Conservation (phyloP, 495 filamentous ascomycete genomes). For the Podospora pseudocomata region DNA sequence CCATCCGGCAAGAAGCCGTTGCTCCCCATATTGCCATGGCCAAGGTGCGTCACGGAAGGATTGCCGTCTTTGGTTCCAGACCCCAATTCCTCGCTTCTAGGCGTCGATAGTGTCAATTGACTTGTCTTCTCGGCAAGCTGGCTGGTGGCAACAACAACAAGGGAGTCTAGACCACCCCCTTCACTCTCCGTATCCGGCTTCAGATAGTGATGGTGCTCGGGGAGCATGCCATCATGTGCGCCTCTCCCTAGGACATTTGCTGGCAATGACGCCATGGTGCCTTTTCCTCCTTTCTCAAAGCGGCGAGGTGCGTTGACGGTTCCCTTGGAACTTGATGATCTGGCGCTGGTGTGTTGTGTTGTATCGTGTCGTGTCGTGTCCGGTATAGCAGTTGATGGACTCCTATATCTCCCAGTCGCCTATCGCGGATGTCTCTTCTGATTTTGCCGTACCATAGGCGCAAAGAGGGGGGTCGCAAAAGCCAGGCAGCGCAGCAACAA, state of each 20-base stretch:
- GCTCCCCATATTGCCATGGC: neutral
- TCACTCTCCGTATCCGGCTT: neutral
- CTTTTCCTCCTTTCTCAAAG: slow-evolving; percentile 8
- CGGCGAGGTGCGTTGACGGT: slow-evolving; percentile 14
- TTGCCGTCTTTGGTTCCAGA: neutral
- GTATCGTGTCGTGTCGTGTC: neutral
- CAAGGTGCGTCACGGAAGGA: neutral
- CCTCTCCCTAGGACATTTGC: neutral
- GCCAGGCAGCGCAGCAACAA: neutral
- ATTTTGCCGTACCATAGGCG: slow-evolving; percentile 18
- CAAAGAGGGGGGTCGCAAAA: neutral
- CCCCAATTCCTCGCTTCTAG: slow-evolving; percentile 12
- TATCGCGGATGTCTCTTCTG: slow-evolving; percentile 20
- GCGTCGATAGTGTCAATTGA: slow-evolving; percentile 24
- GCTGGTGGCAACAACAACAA: slow-evolving; percentile 4
- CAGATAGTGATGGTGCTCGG: neutral
- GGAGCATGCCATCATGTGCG: neutral
- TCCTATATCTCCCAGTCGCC: slow-evolving; percentile 16
- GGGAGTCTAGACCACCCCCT: slow-evolving; percentile 9
- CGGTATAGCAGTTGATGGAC: slow-evolving; percentile 1
- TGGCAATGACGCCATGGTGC: slow-evolving; percentile 21
- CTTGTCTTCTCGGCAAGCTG: slow-evolving; percentile 27
- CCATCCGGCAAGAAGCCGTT: slow-evolving; percentile 15
- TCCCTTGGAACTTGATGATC: slow-evolving; percentile 14
- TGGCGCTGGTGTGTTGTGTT: slow-evolving; percentile 11